Evolutionary conservation across 1,284 basidiomycete genomes (phyloP), one percentile per base, ranked within the genome.

Genomic region (Phaffia rhodozyma): DNA sequence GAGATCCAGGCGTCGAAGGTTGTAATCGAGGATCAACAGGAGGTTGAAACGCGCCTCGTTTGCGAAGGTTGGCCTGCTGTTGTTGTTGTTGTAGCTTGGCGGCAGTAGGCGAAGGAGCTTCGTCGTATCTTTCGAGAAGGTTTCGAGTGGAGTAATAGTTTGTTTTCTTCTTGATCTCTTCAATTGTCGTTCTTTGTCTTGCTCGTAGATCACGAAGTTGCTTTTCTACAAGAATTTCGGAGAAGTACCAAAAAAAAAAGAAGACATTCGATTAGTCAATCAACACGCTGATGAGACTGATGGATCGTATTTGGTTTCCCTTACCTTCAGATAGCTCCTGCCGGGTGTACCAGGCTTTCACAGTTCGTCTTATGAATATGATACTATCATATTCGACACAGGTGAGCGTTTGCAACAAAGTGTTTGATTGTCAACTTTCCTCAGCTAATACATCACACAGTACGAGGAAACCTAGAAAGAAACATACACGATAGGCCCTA

Each of bases 91-190:
- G 73, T 21, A 73, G 71, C 56, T 55, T 55, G 5, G 38, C 21
- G n/a, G 5, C 25, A 2, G 20, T 18, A 25, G 71, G 66, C 21
- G 78, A 70, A 34, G 76, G 66, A 9, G 76, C 72, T 51, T 88
- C 86, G 68, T 96, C 94, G 72, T 97, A 97, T 66, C 85, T 84
- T 73, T 97, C 91, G 20, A 99, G 80, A 56, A 99, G 81, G 70
- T 86, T 87, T 60, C 89, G 85, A 21, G 92, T 94, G 30, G 84
- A 84, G 74, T 99, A 91, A 75, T 89, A 99, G 71, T 94, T 93
- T 0, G 92, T 97, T 71, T 90, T 91, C 77, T 91, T 89, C 80
- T 99, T 99, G 70, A 98, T 89, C 72, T 97, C 93, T 69, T 96
- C 93, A 34, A 99, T 83, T 73, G 91, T 93, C 50, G 82, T 82